Base-by-base conservation (phyloP, 306 rosid genomes). In the Gastrolobium bilobum region DNA sequence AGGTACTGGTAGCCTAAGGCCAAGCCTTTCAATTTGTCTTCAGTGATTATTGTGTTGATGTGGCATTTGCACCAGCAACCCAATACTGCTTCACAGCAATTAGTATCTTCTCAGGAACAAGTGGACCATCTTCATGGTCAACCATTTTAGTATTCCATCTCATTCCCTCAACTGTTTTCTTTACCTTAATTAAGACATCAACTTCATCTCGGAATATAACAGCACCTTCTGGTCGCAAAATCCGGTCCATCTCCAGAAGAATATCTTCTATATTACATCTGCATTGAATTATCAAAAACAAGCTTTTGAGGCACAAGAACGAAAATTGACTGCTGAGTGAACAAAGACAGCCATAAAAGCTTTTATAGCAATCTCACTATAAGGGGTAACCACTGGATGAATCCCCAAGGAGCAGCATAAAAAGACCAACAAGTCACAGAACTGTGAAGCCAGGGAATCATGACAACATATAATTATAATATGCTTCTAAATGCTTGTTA, bases 81-180 rank as follows among this genome's bases (percentile, higher is more conserved):
- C 99, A 95, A 71, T 95, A 95, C 81, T 90, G 98, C 88, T 95
- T 95, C 46, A 95, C 99, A 37, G 96, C 98, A 73, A 95, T 60
- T 78, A 95, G 86, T 68, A 95, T 77, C 91, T 95, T 95, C 88
- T 90, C 97, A 4, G 99, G 89, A 56, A 95, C 91, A 47, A 95
- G 94, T 1, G 99, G 99, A 9, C 99, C 98, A 73, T 95, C 98
- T 71, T 95, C 99, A 48, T 92, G 99, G 85, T 95, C 99, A 66
- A 91, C 94, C 97, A 95, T 63, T 91, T 90, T 95, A 2, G 93
- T 78, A 65, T 95, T 88, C 99, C 97, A 95, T 71, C 94, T 88
- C 97, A 95, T 91, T 77, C 98, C 99, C 75, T 90, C 92, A 35
- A 88, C 78, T 58, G 87, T 73, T 83, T 92, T 91, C 90, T 89